Base-by-base conservation (phyloP, 805 yeast species). In the Barnettozyma pratensis region DNA sequence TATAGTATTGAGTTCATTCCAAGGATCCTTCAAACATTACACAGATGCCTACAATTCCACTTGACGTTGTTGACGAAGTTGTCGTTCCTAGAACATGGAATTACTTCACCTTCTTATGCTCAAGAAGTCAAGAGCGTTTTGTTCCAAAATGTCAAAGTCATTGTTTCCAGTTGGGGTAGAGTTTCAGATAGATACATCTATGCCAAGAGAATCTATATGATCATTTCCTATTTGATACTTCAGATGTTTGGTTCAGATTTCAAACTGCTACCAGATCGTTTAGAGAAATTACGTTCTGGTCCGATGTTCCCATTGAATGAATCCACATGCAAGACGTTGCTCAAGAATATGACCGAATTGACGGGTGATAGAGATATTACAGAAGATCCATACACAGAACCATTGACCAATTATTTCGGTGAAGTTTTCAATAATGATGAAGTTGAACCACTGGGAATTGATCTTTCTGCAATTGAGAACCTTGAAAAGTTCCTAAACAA, bases 121-220 rank as follows among this genome's bases (percentile, higher is more conserved):
- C 37, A 46, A 3, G 6, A 5, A 4, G 12, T 46, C 7, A 26
- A 38, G 26, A 38, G 27, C 12, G 12, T 35, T 14, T 31, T 43
- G 10, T 29, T 41, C 7, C 49, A 43, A 35, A 49, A 49, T 35
- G n/a, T 43, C 5, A 49, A 49, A 30, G 49, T 46, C 2, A 40
- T 49, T 7, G 45, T 43, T 3, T 42, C 49, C 4, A 25, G 42
- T 11, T 40, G 34, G 14, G 45, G 49, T 3, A 36, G 45, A 25
- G 35, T 49, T 6, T 42, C 49, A 5, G 38, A 41, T 6, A 28
- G 30, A 5, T 49, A 43, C 26, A 29, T 47, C 2, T 49, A 49
- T 35, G 47, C 49, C 5, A 49, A 49, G 32, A 39, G 52, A 37
- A 30, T 49, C 3, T 42, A 49, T 14, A 35, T 49, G 41, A 40